These are phyloP conservation scores for Saccharomycopsis crataegensis DNA, from an alignment of 1,139 yeast species.

Conservation along the genomic window DNA sequence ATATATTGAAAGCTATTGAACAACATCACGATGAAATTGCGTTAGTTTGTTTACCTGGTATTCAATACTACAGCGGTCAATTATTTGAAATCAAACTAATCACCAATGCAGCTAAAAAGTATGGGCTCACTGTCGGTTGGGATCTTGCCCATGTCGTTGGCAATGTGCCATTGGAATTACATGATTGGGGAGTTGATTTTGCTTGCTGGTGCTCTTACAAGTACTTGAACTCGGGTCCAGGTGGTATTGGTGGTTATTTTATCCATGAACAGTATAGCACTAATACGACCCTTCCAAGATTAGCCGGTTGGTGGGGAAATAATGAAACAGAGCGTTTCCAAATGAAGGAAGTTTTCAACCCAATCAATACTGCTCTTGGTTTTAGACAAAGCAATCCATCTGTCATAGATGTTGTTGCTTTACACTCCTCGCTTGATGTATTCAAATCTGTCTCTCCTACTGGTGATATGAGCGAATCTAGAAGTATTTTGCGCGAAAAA, in stretches of 20 bases:
- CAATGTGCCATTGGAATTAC: slow-evolving; percentile 66
- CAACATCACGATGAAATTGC: slow-evolving; percentile 58
- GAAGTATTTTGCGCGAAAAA: slow-evolving; percentile 46
- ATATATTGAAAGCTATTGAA: slow-evolving; percentile 52
- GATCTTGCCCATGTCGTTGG: slow-evolving; percentile 95
- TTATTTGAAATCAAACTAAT: slow-evolving; percentile 63
- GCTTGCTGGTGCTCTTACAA: slow-evolving; percentile 95
- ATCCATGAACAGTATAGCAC: slow-evolving; percentile 51
- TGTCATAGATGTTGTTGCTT: slow-evolving; percentile 71
- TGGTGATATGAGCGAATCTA: slow-evolving; percentile 33
- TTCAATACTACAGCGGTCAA: slow-evolving; percentile 92
- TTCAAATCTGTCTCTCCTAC: slow-evolving; percentile 45
- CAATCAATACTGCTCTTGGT: slow-evolving; percentile 76
- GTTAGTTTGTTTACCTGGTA: slow-evolving; percentile 73
- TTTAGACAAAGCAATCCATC: slow-evolving; percentile 92
- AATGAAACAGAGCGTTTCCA: slow-evolving; percentile 60
- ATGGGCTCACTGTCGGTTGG: slow-evolving; percentile 72
- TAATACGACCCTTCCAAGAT: slow-evolving; percentile 46
- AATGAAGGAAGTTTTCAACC: slow-evolving; percentile 75
- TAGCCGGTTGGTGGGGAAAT: slow-evolving; percentile 99
- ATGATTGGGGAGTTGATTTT: slow-evolving; percentile 87
- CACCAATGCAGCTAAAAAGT: slow-evolving; percentile 49
- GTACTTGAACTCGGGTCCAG: slow-evolving; percentile 88
- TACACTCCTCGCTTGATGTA: slow-evolving; percentile 58
- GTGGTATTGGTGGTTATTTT: slow-evolving; percentile 79